Evolutionary conservation across 2,329 filamentous ascomycete species (phyloP).

Genomic region (Clarireedia monteithiana): DNA sequence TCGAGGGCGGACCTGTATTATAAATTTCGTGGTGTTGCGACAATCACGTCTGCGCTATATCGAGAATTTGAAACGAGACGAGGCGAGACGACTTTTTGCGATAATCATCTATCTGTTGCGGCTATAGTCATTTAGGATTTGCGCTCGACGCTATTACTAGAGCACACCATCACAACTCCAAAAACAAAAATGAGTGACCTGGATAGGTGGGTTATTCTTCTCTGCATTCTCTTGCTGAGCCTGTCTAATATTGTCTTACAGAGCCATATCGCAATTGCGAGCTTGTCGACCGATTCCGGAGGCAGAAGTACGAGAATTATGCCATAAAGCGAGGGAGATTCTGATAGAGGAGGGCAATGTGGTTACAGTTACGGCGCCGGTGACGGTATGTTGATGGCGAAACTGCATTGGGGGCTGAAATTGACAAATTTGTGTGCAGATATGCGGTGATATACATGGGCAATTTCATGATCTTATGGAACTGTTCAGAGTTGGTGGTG

Average conservation of each 20-base stretch:
- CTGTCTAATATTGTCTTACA: conserved; percentile 32
- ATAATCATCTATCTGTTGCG: neutral
- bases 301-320: conserved; percentile 88
- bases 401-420: conserved; percentile 1
- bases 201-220: conserved; percentile 58
- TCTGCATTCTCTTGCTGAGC: neutral
- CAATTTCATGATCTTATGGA: conserved; percentile 98
- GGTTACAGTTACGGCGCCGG: conserved; percentile 87
- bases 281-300: conserved; percentile 95
- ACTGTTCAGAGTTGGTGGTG: conserved; percentile 85
- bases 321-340: conserved; percentile 92
- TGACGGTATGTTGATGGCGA: conserved; percentile 55
- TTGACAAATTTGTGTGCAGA: conserved; percentile 38
- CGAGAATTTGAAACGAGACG: neutral
- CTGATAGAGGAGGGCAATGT: conserved; percentile 97
- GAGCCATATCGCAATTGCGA: conserved; percentile 90
- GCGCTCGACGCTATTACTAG: neutral
- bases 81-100: neutral
- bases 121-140: neutral
- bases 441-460: conserved; percentile 95
- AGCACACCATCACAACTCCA: neutral
- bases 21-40: neutral
- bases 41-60: neutral
- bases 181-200: conserved; percentile 72
- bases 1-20: neutral